phyloP scores from a whole-genome alignment of 1,139 yeast genomes.

The Scheffersomyces quercinus region DNA sequence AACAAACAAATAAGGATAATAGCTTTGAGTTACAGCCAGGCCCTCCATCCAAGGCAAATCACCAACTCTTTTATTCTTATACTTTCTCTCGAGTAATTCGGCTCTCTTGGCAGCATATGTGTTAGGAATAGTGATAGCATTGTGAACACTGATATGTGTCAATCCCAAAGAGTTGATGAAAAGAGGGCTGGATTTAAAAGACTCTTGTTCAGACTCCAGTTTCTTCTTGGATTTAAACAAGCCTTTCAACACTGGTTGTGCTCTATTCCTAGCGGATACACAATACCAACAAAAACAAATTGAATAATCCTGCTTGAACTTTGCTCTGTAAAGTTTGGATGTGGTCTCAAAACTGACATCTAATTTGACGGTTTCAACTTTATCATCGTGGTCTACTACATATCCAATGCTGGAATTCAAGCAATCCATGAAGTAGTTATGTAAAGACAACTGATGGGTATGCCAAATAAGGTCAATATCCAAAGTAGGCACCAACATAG shows the following conservation, averaged over 20 bases:
- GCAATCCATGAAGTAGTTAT: constrained; percentile 21
- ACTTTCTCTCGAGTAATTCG: not conserved
- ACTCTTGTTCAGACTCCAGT: not conserved
- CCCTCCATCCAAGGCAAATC: not conserved
- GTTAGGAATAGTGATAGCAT: constrained; percentile 13
- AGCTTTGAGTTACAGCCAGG: too few species aligned
- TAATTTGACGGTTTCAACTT: too few species aligned
- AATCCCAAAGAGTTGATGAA: constrained; percentile 9
- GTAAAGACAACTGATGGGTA: constrained; percentile 32
- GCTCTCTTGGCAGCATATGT: not conserved
- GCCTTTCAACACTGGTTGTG: too few species aligned
- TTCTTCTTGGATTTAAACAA: not conserved
- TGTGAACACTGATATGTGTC: constrained; percentile 20
- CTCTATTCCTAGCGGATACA: too few species aligned
- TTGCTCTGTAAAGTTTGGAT: too few species aligned
- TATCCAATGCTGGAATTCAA: not conserved
- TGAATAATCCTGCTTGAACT: too few species aligned
- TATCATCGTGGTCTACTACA: too few species aligned
- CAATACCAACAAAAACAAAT: too few species aligned
- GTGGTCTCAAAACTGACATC: too few species aligned
- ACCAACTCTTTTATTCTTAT: not conserved
- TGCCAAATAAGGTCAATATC: constrained; percentile 41
- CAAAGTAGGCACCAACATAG: constrained; percentile 30
- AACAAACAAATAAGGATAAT: constrained; percentile 10
- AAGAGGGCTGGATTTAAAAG: constrained; percentile 1